A percentile compares a stretch with the other conserved stretches of the same genome.
Conservation (phyloP, 106 monocot species). For the Agapanthus africanus region DNA sequence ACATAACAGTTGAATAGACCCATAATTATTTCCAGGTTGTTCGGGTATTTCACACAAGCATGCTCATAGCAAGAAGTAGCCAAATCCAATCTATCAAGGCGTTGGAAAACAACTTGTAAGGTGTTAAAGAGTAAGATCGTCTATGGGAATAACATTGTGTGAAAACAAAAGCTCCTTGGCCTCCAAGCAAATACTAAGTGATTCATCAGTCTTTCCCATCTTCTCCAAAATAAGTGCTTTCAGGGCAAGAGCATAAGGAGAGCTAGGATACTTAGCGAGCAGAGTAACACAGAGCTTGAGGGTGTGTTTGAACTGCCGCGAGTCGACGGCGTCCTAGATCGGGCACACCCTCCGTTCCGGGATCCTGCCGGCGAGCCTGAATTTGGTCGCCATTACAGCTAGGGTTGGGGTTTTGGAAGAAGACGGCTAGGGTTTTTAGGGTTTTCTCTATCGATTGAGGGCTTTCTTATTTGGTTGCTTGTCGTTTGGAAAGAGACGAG, state of each 20-base stretch:
- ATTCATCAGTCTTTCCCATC: constrained; percentile 86
- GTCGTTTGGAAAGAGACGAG: no score
- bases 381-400: constrained; percentile 61
- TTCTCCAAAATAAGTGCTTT: constrained; percentile 94
- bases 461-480: no score
- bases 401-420: constrained; percentile 1
- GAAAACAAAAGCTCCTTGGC: constrained; percentile 68
- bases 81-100: constrained; percentile 85
- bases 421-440: constrained; percentile 22
- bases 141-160: constrained; percentile 45
- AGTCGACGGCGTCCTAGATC: constrained; percentile 98
- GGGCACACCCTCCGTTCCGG: constrained; percentile 92
- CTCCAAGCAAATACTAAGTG: constrained; percentile 60
- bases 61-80: constrained; percentile 95
- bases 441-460: no score
- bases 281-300: constrained; percentile 72
- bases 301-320: constrained; percentile 85
- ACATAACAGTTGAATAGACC: constrained; percentile 98
- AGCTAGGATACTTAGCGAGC: constrained; percentile 78
- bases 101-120: constrained; percentile 89
- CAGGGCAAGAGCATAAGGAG: constrained; percentile 87
- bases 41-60: constrained; percentile 74
- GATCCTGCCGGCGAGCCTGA: constrained; percentile 81
- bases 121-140: constrained; percentile 97
- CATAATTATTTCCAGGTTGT: constrained; percentile 86